Base-by-base conservation (phyloP, 2,329 filamentous ascomycete genomes). In the Trichoderma hamatum region DNA sequence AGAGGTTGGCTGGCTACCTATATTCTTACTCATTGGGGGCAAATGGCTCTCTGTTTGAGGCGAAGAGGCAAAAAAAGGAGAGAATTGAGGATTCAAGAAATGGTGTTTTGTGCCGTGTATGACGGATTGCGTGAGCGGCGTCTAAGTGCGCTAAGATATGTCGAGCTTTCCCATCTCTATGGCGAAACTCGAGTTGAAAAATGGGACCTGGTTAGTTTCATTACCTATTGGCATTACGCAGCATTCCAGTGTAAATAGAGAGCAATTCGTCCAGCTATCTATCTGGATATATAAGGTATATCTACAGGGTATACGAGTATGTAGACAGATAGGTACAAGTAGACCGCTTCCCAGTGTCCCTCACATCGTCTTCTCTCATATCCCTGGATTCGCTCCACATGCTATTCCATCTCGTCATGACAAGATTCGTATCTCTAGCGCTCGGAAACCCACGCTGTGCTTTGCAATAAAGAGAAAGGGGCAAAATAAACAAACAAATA, bases 381-480 rank as follows among this genome's bases (percentile, higher is more conserved):
- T 9, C 4, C 62, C 46, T 64, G 62, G 62, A 65, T 65, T 65
- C 51, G 62, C 51, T 65, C 62, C 62, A 21, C 51, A 26, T 52
- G 36, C 21, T 65, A 43, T 65, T 65, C 62, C 56, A 46, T 55
- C 51, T 34, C 62, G 16, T 65, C 62, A 24, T 55, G 13, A 24
- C 36, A 49, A 66, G 34, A 9, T 30, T 28, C 39, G 11, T 46
- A 4, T 65, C 52, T 58, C 36, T 58, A 46, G 36, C 52, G 30
- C 26, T 66, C n/a, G 6, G 13, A 49, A 66, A 19, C 58, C 63
- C 56, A 66, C 51, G 26, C 36, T 56, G 24, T 43, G 26, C 24
- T 28, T 32, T 66, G 28, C 14, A 64, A 54, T 21, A 54, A 49
- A 13, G 34, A 63, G n/a, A 28, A 39, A 16, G 58, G n/a, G 28